These are phyloP conservation scores for Phytopythium chamaehyphon DNA, from an alignment of 352 stramenopile genomes.

Conservation along the genomic window DNA sequence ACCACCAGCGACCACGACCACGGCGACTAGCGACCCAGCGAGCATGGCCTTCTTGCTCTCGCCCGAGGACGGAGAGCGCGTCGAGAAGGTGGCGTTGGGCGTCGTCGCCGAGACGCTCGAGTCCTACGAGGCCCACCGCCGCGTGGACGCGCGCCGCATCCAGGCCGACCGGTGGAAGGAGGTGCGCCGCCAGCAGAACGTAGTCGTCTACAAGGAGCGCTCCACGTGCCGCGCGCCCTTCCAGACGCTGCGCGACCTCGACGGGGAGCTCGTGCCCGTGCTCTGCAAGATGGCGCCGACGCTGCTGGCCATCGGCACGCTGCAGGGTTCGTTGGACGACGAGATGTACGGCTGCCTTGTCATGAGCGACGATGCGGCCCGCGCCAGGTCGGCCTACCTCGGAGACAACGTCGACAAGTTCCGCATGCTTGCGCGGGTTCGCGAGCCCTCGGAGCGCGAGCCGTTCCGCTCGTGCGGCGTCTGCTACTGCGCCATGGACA, in stretches of 20 bases:
- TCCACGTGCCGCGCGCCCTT: slow-evolving; percentile 23
- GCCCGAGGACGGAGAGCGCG: slow-evolving; percentile 13
- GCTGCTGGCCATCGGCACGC: slow-evolving; percentile 31
- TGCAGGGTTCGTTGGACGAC: slow-evolving; percentile 38
- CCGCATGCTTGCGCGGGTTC: slow-evolving; percentile 35
- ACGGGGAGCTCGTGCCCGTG: slow-evolving; percentile 18
- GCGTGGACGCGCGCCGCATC: slow-evolving; percentile 26
- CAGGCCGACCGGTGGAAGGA: slow-evolving; percentile 33
- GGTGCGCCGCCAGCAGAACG: slow-evolving; percentile 40
- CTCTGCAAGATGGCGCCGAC: slow-evolving; percentile 29
- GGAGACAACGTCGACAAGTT: slow-evolving; percentile 26
- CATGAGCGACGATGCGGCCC: slow-evolving; percentile 31
- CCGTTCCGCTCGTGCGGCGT: slow-evolving; percentile 57
- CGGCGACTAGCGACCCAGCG: neutral
- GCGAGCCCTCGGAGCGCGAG: slow-evolving; percentile 30
- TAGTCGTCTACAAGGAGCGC: slow-evolving; percentile 44
- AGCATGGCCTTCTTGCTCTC: slow-evolving; percentile 8
- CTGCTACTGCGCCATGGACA: slow-evolving; percentile 31
- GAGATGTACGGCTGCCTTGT: slow-evolving; percentile 52
- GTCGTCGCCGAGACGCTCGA: slow-evolving; percentile 34
- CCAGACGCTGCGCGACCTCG: slow-evolving; percentile 23
- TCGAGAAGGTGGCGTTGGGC: slow-evolving; percentile 23
- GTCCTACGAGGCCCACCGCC: slow-evolving; percentile 31
- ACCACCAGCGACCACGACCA: too few relatives aligned
- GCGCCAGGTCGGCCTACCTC: slow-evolving; percentile 26